Evolutionary conservation across 805 yeast genomes (phyloP), one percentile per base, ranked within the genome.

Genomic region (Scheffersomyces spartinae): DNA sequence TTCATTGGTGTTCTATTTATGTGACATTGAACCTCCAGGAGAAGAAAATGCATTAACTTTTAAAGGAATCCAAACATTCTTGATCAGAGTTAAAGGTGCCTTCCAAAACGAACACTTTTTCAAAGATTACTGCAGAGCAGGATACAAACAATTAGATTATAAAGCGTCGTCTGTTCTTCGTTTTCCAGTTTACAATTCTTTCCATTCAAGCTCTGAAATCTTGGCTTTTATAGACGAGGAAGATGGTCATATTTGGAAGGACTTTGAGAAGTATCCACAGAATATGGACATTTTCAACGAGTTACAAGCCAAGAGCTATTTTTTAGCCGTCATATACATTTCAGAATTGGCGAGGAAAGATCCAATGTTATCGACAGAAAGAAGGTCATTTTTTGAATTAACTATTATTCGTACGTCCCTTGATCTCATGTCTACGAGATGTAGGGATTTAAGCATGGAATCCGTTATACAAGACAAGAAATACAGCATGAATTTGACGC

Each of bases 151-250:
- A 24, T 4, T 13, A 25, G 6, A 16, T 14, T n/a, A 32, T 31
- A 4, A 14, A 25, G 5, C 5, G 14, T 26, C 4, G 6, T 27
- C 4, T 18, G 9, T 19, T 13, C 5, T 19, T 26, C 9, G 15
- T 31, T 7, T 17, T 17, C 9, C 24, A 28, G 2, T 13, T 15
- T 5, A 29, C 10, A 20, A 13, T 15, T 22, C 9, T 22, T 24
- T 36, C 12, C 10, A 23, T 1, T 18, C 26, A 4, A 31, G 33
- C 26, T 20, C 31, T 7, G 31, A 28, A 9, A 20, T 36, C 14
- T 35, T 40, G 8, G 25, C 26, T 4, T 35, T 40, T 20, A 26
- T 35, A 20, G 26, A 27, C 7, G 23, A 19, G 8, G 20, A 21
- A 9, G 30, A 32, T 22, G 20, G 9, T 11, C 8, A 8, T 6